phyloP scores from a whole-genome alignment of 441 rosid species.

The Eutrema salsugineum region DNA sequence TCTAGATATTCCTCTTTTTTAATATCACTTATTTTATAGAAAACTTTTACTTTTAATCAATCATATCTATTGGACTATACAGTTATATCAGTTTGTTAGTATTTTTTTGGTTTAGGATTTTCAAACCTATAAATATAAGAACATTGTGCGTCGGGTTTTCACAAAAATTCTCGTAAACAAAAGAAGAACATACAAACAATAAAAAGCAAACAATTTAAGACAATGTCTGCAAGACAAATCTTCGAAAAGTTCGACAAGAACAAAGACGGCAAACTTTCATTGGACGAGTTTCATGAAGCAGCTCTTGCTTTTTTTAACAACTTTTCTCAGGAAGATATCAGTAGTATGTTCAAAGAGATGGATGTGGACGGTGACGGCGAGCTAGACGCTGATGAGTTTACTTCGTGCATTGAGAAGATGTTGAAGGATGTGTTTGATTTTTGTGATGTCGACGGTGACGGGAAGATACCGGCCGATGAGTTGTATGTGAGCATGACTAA shows the following conservation, averaged over 20 bases:
- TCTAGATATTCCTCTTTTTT: too few relatives aligned
- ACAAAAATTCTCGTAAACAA: neutral
- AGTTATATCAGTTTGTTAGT: neutral
- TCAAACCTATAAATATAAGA: constrained; percentile 5
- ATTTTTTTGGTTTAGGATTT: neutral
- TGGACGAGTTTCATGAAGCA: constrained; percentile 1
- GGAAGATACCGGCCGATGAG: neutral
- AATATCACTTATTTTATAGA: neutral
- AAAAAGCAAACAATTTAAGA: neutral
- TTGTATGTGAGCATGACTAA: neutral
- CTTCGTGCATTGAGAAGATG: neutral
- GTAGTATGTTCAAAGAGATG: neutral
- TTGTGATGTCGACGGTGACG: neutral
- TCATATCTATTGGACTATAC: neutral
- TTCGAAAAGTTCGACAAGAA: constrained; percentile 10
- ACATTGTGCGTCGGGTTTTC: neutral
- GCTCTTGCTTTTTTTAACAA: neutral
- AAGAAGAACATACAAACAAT: neutral
- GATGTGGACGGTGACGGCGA: constrained; percentile 2
- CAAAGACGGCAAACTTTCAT: constrained; percentile 2
- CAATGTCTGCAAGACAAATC: neutral
- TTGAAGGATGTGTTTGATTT: neutral
- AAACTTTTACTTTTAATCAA: neutral
- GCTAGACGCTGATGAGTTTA: neutral
- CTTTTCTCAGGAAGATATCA: neutral